Evolutionary conservation across 2,329 filamentous ascomycete genomes (phyloP).

Genomic region (Lasiodiplodia sp.): DNA sequence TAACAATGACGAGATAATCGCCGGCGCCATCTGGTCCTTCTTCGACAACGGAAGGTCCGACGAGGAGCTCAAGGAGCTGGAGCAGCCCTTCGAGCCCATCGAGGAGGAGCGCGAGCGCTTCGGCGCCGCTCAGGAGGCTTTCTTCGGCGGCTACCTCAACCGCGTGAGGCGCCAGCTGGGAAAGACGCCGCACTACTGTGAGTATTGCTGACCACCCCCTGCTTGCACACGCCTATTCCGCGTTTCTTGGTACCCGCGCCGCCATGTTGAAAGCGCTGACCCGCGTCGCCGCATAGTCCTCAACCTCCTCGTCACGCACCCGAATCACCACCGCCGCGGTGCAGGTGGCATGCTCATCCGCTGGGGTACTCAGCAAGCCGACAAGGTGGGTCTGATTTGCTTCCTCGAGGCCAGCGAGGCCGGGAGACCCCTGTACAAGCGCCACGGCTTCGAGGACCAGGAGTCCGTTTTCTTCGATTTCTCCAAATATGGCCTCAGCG

Average conservation of each 20-base stretch:
- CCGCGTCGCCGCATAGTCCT: constrained; percentile 32
- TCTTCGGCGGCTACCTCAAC: constrained; percentile 17
- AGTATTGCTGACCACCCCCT: not conserved
- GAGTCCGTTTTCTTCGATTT: constrained; percentile 39
- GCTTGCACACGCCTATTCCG: too few relatives aligned
- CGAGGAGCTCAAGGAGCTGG: constrained; percentile 33
- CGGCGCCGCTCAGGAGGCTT: not conserved
- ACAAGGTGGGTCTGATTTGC: constrained; percentile 44
- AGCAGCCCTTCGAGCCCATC: constrained; percentile 26
- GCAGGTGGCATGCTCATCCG: constrained; percentile 22
- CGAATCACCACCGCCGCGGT: constrained; percentile 28
- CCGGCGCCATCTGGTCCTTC: constrained; percentile 26
- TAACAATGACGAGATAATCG: constrained; percentile 32
- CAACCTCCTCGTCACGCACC: constrained; percentile 27
- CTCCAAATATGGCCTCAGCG: constrained; percentile 40
- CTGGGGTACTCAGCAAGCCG: constrained; percentile 34
- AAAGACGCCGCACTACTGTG: constrained; percentile 27
- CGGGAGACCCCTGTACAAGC: constrained; percentile 48
- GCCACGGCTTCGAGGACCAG: constrained; percentile 37
- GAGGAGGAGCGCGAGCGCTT: constrained; percentile 17
- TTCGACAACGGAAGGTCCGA: constrained; percentile 18
- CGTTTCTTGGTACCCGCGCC: not conserved
- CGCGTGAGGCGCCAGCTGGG: constrained; percentile 4
- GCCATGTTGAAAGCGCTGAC: constrained; percentile 37
- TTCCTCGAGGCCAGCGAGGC: constrained; percentile 51